Evolutionary conservation across 78 protist genomes (phyloP), one percentile per base, ranked within the genome.

Genomic region (Dictyostelium capitatum): DNA sequence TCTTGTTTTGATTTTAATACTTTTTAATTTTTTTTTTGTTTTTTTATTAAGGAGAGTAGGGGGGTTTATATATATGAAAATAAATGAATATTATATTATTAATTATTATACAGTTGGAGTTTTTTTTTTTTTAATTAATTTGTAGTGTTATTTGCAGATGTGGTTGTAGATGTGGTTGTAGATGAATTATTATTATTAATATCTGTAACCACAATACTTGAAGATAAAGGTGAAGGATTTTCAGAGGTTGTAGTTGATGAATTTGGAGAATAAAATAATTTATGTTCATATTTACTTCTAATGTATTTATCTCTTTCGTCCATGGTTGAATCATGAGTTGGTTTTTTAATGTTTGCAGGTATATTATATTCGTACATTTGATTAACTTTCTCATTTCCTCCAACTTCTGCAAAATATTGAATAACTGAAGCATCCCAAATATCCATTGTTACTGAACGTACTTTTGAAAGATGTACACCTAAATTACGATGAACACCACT

Each of bases 401-500:
- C 57, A 1, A 32, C n/a, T 0, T 51, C 56, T 30, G 69, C 72
- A 65, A 92, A 84, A 73, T 15, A 62, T 23, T 57, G 78, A 50
- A 92, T 57, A 17, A n/a, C 20, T 0, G 48, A 6, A 1, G 48
- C 48, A 47, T 85, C 97, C 97, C 97, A 95, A 37, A 53, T 72
- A 79, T 95, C 97, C 84, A 95, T 77, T 1, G 83, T 89, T 1
- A 95, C 95, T 10, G 95, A 89, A 51, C 97, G 82, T 6, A 96
- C 98, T 28, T 95, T 95, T 78, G 96, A 80, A n/a, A 97, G 73
- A 67, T 97, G 98, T 28, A 90, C 95, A 43, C 98, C 98, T 23
- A 97, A n/a, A 50, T 79, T 67, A 32, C 98, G 79, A 75, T 97
- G 98, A 6, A 96, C 69, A n/a, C 97, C 98, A 19, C 91, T 75